phyloP scores from a whole-genome alignment of 2,329 filamentous ascomycete species.

The Cladosporium sp. region DNA sequence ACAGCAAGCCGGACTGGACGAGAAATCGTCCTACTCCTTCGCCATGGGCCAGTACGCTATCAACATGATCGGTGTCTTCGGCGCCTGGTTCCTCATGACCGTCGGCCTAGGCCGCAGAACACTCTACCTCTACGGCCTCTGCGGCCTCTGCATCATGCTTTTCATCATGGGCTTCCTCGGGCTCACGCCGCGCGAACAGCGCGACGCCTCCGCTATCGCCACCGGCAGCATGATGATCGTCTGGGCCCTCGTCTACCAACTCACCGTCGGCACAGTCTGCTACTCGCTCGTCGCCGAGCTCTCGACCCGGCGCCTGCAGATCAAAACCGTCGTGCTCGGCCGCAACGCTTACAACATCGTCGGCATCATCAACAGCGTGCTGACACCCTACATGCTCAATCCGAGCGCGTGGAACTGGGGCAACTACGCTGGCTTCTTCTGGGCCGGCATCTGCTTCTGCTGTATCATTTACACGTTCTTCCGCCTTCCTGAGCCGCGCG shows the following conservation, averaged over 20 bases:
- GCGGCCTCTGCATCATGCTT: slow-evolving; percentile 72
- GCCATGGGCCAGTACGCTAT: slow-evolving; percentile 61
- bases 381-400: slow-evolving; percentile 93
- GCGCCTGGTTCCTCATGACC: slow-evolving; percentile 78
- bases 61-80: slow-evolving; percentile 77
- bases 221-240: slow-evolving; percentile 83
- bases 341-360: slow-evolving; percentile 77
- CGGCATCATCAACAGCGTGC: slow-evolving; percentile 74
- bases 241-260: slow-evolving; percentile 81
- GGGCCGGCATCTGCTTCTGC: slow-evolving; percentile 76
- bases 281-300: slow-evolving; percentile 87
- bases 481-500: slow-evolving; percentile 75
- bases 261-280: slow-evolving; percentile 84
- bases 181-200: slow-evolving; percentile 63
- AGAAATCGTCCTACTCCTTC: slow-evolving; percentile 47
- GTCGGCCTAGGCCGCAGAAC: slow-evolving; percentile 71
- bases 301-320: slow-evolving; percentile 77
- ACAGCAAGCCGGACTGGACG: slow-evolving; percentile 47
- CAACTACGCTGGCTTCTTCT: slow-evolving; percentile 86
- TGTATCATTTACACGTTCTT: slow-evolving; percentile 83
- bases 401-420: slow-evolving; percentile 83
- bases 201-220: slow-evolving; percentile 65
- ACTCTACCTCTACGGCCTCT: slow-evolving; percentile 75
- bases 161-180: slow-evolving; percentile 82
- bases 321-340: slow-evolving; percentile 87